Evolutionary conservation across 2,329 filamentous ascomycete genomes (phyloP).

Genomic region (Cadophora sp.): DNA sequence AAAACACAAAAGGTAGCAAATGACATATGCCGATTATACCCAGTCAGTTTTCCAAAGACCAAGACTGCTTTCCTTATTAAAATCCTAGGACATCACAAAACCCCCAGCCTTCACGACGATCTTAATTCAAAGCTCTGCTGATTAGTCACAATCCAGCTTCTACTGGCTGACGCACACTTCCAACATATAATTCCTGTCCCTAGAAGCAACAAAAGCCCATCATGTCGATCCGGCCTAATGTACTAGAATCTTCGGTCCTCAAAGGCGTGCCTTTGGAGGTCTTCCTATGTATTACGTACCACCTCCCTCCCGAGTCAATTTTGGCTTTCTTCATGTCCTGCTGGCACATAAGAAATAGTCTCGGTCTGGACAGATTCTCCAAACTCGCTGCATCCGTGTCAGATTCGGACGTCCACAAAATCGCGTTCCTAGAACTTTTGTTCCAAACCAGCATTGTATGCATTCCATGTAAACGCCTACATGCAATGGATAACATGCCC

Average conservation of each 20-base stretch:
- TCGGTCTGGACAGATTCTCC: conserved; percentile 21
- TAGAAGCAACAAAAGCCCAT: background rate
- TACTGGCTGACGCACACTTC: background rate
- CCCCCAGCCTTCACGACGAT: too few relatives aligned
- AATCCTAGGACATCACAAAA: too few relatives aligned
- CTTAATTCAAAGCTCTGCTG: too few relatives aligned
- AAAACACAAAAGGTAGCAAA: too few relatives aligned
- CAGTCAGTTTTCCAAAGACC: too few relatives aligned
- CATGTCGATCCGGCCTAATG: conserved; percentile 6
- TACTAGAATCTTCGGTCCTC: conserved; percentile 19
- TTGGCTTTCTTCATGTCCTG: conserved; percentile 29
- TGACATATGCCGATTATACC: too few relatives aligned
- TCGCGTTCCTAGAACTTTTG: conserved; percentile 14
- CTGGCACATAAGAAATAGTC: conserved; percentile 16
- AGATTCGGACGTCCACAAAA: conserved; percentile 2
- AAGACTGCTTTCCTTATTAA: too few relatives aligned
- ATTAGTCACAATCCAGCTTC: too few relatives aligned
- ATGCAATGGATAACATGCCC: conserved; percentile 26
- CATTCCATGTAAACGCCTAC: conserved; percentile 25
- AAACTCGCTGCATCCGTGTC: conserved; percentile 15
- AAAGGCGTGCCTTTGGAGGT: conserved; percentile 21
- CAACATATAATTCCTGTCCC: conserved; percentile 7
- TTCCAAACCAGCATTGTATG: conserved; percentile 27
- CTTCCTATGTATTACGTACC: conserved; percentile 22
- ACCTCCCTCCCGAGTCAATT: conserved; percentile 25